Conservation (phyloP, 2,329 filamentous ascomycete species). For the Colletotrichum godetiae region DNA sequence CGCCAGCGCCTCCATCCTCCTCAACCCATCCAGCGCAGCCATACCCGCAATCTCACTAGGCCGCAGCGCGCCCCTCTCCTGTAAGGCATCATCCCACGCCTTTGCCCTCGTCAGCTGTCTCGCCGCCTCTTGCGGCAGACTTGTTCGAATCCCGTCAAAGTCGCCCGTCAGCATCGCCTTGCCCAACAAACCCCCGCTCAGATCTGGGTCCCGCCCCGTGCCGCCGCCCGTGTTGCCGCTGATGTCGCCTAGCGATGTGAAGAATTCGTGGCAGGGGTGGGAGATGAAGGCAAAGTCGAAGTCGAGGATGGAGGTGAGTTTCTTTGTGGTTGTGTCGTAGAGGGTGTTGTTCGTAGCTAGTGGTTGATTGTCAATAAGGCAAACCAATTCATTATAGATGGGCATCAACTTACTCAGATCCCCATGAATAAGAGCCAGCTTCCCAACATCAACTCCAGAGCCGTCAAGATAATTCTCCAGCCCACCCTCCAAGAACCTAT, state of each 20-base stretch:
- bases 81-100: slow-evolving; percentile 2
- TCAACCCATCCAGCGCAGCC: neutral
- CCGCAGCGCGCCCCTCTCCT: neutral
- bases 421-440: slow-evolving; percentile 39
- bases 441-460: slow-evolving; percentile 31
- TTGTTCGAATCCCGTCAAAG: neutral
- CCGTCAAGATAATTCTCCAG: slow-evolving; percentile 26
- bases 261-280: slow-evolving; percentile 41
- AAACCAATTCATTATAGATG: too few species aligned
- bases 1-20: neutral
- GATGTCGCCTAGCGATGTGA: slow-evolving; percentile 38
- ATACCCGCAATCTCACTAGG: neutral
- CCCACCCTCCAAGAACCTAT: slow-evolving; percentile 32
- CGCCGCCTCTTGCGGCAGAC: neutral
- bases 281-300: slow-evolving; percentile 42
- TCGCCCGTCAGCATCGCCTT: slow-evolving; percentile 13
- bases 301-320: slow-evolving; percentile 42
- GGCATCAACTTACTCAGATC: slow-evolving; percentile 41
- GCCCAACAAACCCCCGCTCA: slow-evolving; percentile 33
- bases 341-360: slow-evolving; percentile 43
- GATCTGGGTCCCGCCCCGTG: slow-evolving; percentile 5
- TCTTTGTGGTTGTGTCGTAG: slow-evolving; percentile 36
- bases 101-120: neutral
- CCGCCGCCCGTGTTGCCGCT: slow-evolving; percentile 15
- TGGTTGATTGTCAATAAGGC: too few species aligned